phyloP scores from a whole-genome alignment of 495 filamentous ascomycete species.

The Rostrohypoxylon terebratum region DNA sequence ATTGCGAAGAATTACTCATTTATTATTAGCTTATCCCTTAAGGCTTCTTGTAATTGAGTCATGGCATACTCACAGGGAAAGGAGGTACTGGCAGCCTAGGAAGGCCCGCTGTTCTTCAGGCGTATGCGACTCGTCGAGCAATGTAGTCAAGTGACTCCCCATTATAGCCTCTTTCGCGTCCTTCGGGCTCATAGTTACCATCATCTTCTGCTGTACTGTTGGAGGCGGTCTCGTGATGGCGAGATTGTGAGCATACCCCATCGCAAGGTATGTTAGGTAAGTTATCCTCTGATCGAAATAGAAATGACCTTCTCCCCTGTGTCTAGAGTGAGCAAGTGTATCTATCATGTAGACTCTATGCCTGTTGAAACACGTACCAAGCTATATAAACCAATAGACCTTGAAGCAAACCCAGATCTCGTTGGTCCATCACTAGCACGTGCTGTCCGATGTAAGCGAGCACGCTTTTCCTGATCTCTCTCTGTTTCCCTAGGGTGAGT shows the following conservation, averaged over 20 bases:
- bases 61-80: slow-evolving; percentile 45
- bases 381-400: slow-evolving; percentile 50
- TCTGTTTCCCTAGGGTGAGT: slow-evolving; percentile 45
- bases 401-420: slow-evolving; percentile 49
- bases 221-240: slow-evolving; percentile 44
- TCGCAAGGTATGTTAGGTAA: slow-evolving; percentile 47
- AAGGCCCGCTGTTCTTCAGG: slow-evolving; percentile 50
- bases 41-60: neutral
- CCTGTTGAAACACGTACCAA: slow-evolving; percentile 38
- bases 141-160: slow-evolving; percentile 21
- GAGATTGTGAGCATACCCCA: slow-evolving; percentile 53
- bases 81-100: slow-evolving; percentile 51
- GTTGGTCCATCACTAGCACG: slow-evolving; percentile 48
- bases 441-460: slow-evolving; percentile 50
- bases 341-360: neutral
- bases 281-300: slow-evolving; percentile 48
- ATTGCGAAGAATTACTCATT: slow-evolving; percentile 50
- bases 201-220: slow-evolving; percentile 39
- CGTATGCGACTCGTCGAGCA: slow-evolving; percentile 39
- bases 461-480: slow-evolving; percentile 46
- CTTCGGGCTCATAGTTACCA: slow-evolving; percentile 30
- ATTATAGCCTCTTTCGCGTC: slow-evolving; percentile 30
- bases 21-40: slow-evolving; percentile 1
- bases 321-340: neutral
- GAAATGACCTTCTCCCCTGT: slow-evolving; percentile 42